Evolutionary conservation across 768 basidiomycete genomes (phyloP), one percentile per base, ranked within the genome.

Genomic region (Tulasnella sp.): DNA sequence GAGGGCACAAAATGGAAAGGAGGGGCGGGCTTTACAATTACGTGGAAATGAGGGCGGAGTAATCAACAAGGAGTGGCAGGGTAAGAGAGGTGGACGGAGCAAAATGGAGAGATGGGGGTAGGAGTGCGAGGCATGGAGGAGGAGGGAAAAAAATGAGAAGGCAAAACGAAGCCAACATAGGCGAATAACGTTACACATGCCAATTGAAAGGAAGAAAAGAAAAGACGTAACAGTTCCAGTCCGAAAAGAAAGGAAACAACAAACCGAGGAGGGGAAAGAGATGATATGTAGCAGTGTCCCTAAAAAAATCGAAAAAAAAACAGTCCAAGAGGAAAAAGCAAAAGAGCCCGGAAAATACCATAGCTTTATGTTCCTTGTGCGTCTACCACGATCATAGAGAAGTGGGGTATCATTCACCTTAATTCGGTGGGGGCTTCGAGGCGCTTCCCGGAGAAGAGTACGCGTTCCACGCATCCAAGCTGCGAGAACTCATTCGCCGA

Each of bases 381-480:
- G 12, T 64, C 58, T 29, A 64, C 58, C 58, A 31, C 58, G n/a
- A 31, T 11, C 58, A 29, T 29, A 31, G 58, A 64, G 58, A 64
- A n/a, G 29, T 15, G 58, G 58, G n/a, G 37, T 19, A 25, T 70
- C 19, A 19, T 70, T n/a, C n/a, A 17, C 8, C 29, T 42, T 15
- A 72, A 25, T 72, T 72, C n/a, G 71, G 71, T n/a, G 71, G 38
- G 15, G 71, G 71, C 34, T n/a, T 19, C 58, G 17, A 17, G 36
- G 71, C 34, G 39, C 22, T 49, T 17, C 73, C 73, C 7, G 73
- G 73, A 12, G 45, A 52, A 4, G 73, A 74, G 34, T 54, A 74
- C 52, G 29, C 7, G n/a, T 52, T 52, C 73, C 73, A 74, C 45
- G 54, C 34, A 38, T 52, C 45, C 34, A 74, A 29, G 38, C 49